Evolutionary conservation across 257 asterid genomes (phyloP).

Genomic region (Parsonsia alboflavescens): DNA sequence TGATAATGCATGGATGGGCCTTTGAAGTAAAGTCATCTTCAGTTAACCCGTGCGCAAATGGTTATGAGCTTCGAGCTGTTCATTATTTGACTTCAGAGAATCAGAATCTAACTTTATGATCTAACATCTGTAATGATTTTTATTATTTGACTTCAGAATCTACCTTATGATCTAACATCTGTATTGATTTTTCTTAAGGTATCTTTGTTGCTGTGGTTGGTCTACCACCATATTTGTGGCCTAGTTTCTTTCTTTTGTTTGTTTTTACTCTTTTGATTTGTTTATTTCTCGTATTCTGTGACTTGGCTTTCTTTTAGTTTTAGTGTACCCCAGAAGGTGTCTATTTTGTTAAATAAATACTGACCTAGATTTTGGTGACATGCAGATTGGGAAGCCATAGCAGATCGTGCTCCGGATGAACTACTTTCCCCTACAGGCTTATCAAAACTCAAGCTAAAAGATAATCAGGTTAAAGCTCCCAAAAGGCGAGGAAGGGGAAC

Average conservation of each 20-base stretch:
- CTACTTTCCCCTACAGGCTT: constrained; percentile 51
- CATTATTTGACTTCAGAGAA: neutral
- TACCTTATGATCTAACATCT: neutral
- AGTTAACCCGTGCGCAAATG: too few species aligned
- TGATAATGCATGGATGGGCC: neutral
- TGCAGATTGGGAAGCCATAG: constrained; percentile 94
- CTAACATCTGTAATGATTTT: neutral
- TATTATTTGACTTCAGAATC: neutral
- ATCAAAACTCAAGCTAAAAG: constrained; percentile 57
- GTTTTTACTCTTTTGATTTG: neutral
- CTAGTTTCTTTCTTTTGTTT: neutral
- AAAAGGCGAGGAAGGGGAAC: constrained; percentile 92
- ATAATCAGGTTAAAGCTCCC: constrained; percentile 38
- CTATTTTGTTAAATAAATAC: neutral
- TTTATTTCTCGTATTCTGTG: neutral
- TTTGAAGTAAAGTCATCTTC: too few species aligned
- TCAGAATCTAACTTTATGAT: neutral
- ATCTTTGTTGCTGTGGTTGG: neutral
- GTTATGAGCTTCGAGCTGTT: neutral
- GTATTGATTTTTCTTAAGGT: neutral
- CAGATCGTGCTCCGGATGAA: constrained; percentile 77
- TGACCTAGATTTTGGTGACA: constrained; percentile 8
- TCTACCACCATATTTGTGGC: neutral
- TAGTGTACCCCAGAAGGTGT: neutral
- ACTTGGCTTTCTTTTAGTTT: neutral